Percentiles rank a stretch among this genome's conserved stretches.
These are phyloP conservation scores for Trichoderma reesei DNA, from an alignment of 495 filamentous ascomycete species.

Conservation along the genomic window DNA sequence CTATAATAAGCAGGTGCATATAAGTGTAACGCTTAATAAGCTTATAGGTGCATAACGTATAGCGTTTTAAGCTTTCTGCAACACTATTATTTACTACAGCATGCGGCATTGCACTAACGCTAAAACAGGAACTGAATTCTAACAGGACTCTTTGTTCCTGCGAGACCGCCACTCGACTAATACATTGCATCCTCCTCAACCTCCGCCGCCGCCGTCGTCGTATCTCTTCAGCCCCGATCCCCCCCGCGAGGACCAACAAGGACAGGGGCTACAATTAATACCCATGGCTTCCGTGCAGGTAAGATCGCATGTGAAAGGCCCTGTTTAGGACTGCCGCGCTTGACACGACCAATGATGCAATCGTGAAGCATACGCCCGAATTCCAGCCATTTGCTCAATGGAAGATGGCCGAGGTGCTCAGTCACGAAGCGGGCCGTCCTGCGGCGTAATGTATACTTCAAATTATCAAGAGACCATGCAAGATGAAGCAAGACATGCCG, in stretches of 20 bases:
- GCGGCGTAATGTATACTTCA: background rate
- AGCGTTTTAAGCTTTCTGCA: no score
- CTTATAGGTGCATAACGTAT: no score
- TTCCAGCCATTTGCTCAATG: background rate
- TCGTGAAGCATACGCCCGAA: background rate
- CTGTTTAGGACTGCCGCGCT: background rate
- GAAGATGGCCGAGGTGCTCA: background rate
- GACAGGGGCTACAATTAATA: background rate
- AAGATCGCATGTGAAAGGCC: conserved; percentile 2
- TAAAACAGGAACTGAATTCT: background rate
- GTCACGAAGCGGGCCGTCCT: background rate
- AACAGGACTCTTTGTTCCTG: no score
- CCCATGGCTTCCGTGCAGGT: background rate
- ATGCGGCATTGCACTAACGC: background rate
- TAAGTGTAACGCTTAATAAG: no score
- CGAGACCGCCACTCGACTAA: background rate
- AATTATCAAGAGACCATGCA: background rate
- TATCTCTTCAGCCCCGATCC: background rate
- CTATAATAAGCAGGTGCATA: no score
- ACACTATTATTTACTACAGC: background rate
- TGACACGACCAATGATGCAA: conserved; percentile 3
- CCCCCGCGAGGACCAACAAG: background rate
- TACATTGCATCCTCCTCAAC: background rate
- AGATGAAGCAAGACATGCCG: background rate
- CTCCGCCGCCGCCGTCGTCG: background rate